phyloP scores from a whole-genome alignment of 768 basidiomycete species.

The Rhizopogon roseolus region DNA sequence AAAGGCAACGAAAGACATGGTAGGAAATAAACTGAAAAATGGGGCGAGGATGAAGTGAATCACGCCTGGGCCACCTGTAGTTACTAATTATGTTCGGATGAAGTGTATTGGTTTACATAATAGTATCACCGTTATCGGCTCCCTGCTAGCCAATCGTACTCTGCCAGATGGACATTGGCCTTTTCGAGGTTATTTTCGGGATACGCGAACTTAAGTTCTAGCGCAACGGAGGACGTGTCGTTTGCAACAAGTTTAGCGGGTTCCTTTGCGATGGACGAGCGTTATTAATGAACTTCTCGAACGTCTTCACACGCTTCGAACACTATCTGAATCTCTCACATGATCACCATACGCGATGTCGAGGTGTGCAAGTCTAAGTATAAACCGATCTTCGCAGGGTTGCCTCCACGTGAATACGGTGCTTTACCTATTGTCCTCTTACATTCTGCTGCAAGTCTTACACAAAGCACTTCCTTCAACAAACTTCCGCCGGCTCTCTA shows the following conservation, averaged over 20 bases:
- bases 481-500: neutral
- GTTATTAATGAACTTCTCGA: conserved; percentile 2
- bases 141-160: neutral
- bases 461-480: neutral
- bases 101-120: conserved; percentile 5
- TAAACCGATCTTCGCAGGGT: neutral
- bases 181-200: neutral
- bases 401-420: neutral
- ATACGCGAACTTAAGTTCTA: neutral
- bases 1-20: conserved; percentile 55
- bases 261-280: conserved; percentile 6
- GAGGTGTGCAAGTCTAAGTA: neutral
- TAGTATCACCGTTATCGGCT: neutral
- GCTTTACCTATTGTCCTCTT: too few relatives aligned
- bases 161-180: neutral
- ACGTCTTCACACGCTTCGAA: conserved; percentile 4
- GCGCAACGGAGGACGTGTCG: too few relatives aligned
- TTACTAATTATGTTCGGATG: too few relatives aligned
- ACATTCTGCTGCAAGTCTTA: neutral
- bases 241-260: neutral
- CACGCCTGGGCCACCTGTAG: neutral
- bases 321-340: conserved; percentile 1
- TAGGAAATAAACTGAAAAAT: neutral
- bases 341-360: neutral
- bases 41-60: neutral